phyloP scores from a whole-genome alignment of 495 filamentous ascomycete genomes.

The Annulohypoxylon maeteangense region DNA sequence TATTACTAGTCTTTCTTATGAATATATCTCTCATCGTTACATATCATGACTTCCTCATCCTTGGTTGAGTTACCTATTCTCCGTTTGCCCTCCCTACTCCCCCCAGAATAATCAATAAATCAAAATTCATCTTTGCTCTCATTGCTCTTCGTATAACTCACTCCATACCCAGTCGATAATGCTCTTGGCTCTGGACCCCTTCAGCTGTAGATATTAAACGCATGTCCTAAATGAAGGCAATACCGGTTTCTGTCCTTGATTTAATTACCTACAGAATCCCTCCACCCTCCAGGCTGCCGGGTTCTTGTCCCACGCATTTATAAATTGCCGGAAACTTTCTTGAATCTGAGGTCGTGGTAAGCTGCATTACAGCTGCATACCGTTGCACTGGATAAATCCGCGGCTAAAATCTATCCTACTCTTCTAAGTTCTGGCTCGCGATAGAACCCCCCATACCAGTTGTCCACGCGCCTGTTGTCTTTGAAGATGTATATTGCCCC shows the following conservation, averaged over 20 bases:
- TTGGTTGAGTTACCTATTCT: no score
- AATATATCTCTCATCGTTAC: no score
- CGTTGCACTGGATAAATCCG: conserved; percentile 42
- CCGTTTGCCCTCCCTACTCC: no score
- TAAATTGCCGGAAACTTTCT: conserved; percentile 20
- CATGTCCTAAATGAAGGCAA: conserved; percentile 32
- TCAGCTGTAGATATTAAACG: conserved; percentile 24
- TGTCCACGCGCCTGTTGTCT: conserved; percentile 36
- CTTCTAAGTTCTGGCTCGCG: conserved; percentile 38
- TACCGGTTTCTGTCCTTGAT: conserved; percentile 24
- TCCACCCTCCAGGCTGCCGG: conserved; percentile 44
- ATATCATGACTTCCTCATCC: no score
- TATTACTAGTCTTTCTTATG: no score
- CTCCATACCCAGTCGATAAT: not conserved
- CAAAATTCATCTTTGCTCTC: not conserved
- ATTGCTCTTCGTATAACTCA: not conserved
- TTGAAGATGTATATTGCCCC: conserved; percentile 1
- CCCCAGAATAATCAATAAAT: no score
- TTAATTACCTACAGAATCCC: conserved; percentile 39
- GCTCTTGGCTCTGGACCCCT: conserved; percentile 1
- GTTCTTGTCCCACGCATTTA: conserved; percentile 19
- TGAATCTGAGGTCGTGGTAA: conserved; percentile 25
- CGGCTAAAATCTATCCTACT: conserved; percentile 36
- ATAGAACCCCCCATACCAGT: conserved; percentile 14
- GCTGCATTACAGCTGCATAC: conserved; percentile 40